phyloP scores from a whole-genome alignment of 805 yeast species.

The Myxozyma kluyveri region DNA sequence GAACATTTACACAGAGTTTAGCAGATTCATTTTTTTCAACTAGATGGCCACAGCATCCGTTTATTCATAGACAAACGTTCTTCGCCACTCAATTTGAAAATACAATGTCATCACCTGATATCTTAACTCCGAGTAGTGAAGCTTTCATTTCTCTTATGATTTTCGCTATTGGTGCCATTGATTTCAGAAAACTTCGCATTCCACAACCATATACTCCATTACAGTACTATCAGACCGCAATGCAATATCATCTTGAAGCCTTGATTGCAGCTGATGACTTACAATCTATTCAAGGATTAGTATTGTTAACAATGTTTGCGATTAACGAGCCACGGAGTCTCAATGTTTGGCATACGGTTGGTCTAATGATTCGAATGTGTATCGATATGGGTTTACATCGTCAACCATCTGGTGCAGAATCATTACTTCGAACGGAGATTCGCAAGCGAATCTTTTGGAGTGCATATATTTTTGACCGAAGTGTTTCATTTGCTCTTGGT shows the following conservation, averaged over 20 bases:
- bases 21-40: constrained; percentile 13
- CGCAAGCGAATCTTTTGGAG: constrained; percentile 83
- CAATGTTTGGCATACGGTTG: constrained; percentile 23
- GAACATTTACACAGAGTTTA: background rate
- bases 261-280: constrained; percentile 11
- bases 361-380: constrained; percentile 16
- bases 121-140: constrained; percentile 10
- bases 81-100: constrained; percentile 11
- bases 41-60: constrained; percentile 22
- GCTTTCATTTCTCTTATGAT: constrained; percentile 19
- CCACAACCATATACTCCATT: constrained; percentile 5
- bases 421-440: constrained; percentile 79
- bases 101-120: constrained; percentile 4
- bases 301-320: constrained; percentile 12
- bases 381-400: constrained; percentile 20
- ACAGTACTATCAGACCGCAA: constrained; percentile 17
- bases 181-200: constrained; percentile 4
- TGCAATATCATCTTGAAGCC: constrained; percentile 13
- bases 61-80: constrained; percentile 13
- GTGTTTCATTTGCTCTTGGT: constrained; percentile 76
- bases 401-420: constrained; percentile 3
- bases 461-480: constrained; percentile 72
- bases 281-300: constrained; percentile 17
- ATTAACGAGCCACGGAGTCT: constrained; percentile 15
- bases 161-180: constrained; percentile 23